Conservation (phyloP, 139 green algal species). For the Edaphochlamys debaryana region DNA sequence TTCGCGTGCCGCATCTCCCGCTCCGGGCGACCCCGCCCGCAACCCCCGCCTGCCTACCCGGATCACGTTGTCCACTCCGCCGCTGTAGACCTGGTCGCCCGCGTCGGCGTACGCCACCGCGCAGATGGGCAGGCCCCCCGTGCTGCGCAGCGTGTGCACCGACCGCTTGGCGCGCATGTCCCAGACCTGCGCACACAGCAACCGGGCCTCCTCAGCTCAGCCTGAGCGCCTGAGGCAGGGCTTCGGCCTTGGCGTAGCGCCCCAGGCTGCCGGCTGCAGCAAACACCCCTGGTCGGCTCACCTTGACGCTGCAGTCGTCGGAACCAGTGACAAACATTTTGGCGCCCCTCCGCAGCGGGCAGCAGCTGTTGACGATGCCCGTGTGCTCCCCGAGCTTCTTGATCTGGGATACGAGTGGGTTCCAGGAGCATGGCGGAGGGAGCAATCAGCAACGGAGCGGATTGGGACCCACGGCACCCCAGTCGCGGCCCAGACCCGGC, state of each 20-base stretch:
- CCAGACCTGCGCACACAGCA: constrained; percentile 93
- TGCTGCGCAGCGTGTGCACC: constrained; percentile 79
- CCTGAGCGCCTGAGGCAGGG: too few relatives aligned
- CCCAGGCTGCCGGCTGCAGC: too few relatives aligned
- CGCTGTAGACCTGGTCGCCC: constrained; percentile 91
- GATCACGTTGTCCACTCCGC: constrained; percentile 89
- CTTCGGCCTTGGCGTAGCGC: too few relatives aligned
- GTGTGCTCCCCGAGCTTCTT: constrained; percentile 92
- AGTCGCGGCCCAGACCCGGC: too few relatives aligned
- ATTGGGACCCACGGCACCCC: too few relatives aligned
- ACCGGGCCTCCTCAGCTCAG: too few relatives aligned
- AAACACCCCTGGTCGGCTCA: too few relatives aligned
- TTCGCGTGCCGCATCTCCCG: too few relatives aligned
- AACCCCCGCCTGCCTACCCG: constrained; percentile 44
- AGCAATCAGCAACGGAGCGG: too few relatives aligned
- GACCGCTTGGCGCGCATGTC: constrained; percentile 84
- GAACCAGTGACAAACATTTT: constrained; percentile 85
- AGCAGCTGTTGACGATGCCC: constrained; percentile 92
- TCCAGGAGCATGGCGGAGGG: too few relatives aligned
- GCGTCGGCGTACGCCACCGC: constrained; percentile 84
- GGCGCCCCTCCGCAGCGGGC: constrained; percentile 72
- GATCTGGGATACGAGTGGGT: too few relatives aligned
- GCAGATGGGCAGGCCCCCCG: constrained; percentile 83
- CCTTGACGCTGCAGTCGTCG: constrained; percentile 92
- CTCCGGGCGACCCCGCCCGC: background rate